Evolutionary conservation across 2,329 filamentous ascomycete species (phyloP), one percentile per base, ranked within the genome.

Genomic region (Alternaria triticina): DNA sequence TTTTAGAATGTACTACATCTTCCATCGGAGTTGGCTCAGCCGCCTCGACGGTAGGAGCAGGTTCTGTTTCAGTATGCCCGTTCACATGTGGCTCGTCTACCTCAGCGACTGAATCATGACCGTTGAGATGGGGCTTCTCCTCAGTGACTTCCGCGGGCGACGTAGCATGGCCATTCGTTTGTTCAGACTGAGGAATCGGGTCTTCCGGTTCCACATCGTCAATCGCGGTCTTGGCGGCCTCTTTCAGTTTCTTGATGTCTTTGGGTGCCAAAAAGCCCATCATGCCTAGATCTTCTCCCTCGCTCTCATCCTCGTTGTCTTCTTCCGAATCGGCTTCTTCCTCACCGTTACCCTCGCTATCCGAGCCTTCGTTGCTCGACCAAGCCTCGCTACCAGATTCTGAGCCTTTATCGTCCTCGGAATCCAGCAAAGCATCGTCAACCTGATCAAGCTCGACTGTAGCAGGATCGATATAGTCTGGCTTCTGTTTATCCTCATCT

Each of bases 91-190:
- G 17, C 28, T 65, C 55, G 9, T 67, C 59, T 8, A 44, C 52
- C 11, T 66, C 59, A 17, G 51, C 45, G 44, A 30, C 23, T 1
- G 45, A 46, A 30, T 57, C 47, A 33, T 62, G 57, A 15, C 68
- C 71, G 54, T 75, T 72, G 4, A 57, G 40, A 13, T 64, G 56
- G 5, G 61, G 58, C 10, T 84, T 83, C 8, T 83, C 83, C 7
- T 82, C 82, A 12, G 80, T 81, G 15, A 82, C 75, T 22, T 76
- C 78, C 23, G 83, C 84, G 5, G 79, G 80, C 2, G 77, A 79
- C 3, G 79, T 76, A 8, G 78, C 77, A 27, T 80, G 64, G 17
- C 74, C 70, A 40, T 77, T 76, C 2, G 64, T 40, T 8, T 66
- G 66, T 27, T 71, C 68, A 4, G 49, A 49, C 3, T 57, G 43